Percentiles rank a stretch among this genome's conserved stretches.
Conservation (phyloP, 2,329 filamentous ascomycete genomes). For the Arthroderma sp. region DNA sequence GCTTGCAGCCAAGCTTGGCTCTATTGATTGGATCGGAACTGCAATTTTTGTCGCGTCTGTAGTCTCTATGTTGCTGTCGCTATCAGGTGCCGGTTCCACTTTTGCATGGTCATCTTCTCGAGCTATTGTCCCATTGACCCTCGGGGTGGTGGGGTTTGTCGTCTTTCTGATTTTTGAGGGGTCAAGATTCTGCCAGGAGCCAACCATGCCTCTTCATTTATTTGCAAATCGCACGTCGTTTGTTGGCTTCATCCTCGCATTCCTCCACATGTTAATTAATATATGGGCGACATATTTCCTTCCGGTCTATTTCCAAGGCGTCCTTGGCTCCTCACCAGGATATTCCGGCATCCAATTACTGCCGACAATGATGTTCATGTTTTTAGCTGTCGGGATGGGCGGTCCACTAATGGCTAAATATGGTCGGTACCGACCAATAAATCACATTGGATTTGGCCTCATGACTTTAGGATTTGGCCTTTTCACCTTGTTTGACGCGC, state of each 20-base stretch:
- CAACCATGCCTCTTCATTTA: slow-evolving; percentile 31
- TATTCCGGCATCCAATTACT: slow-evolving; percentile 21
- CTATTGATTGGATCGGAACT: slow-evolving; percentile 6
- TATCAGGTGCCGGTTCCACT: slow-evolving; percentile 2
- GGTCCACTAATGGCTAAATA: slow-evolving; percentile 21
- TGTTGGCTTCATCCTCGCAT: slow-evolving; percentile 25
- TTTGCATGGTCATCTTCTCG: slow-evolving; percentile 5
- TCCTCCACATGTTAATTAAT: slow-evolving; percentile 19
- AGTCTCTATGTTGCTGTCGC: slow-evolving; percentile 1
- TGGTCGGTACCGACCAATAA: slow-evolving; percentile 22
- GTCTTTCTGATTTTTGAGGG: slow-evolving; percentile 5
- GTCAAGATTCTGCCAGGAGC: slow-evolving; percentile 11
- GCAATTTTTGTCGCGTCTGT: slow-evolving; percentile 3
- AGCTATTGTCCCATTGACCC: slow-evolving; percentile 3
- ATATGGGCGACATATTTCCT: slow-evolving; percentile 17
- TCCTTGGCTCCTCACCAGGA: slow-evolving; percentile 21
- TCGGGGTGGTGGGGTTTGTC: slow-evolving; percentile 3
- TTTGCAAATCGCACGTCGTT: slow-evolving; percentile 33
- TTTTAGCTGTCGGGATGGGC: slow-evolving; percentile 16
- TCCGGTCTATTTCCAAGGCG: slow-evolving; percentile 27
- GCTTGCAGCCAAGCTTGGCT: not conserved
- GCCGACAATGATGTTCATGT: slow-evolving; percentile 16
- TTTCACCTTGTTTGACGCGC: slow-evolving; percentile 14
- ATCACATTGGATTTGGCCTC: slow-evolving; percentile 18
- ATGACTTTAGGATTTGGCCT: slow-evolving; percentile 17